Conservation (phyloP, 2,329 filamentous ascomycete genomes). For the Calonectria henricotiae region DNA sequence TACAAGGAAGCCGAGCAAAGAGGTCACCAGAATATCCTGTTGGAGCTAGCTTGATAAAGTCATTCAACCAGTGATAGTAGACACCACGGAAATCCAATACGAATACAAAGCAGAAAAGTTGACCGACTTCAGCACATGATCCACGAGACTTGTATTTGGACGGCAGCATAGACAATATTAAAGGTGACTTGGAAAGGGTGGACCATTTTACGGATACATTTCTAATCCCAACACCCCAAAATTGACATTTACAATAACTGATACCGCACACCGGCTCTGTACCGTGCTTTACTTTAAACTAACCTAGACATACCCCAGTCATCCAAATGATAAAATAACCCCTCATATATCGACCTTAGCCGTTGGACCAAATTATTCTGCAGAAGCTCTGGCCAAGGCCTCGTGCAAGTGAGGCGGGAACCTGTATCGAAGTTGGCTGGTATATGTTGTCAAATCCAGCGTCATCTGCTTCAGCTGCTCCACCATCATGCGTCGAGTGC, state of each 20-base stretch:
- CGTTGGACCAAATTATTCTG: constrained; percentile 64
- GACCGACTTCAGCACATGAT: background rate
- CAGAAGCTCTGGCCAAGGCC: constrained; percentile 85
- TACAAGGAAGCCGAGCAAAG: too few relatives aligned
- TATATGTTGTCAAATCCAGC: constrained; percentile 93
- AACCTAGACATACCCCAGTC: constrained; percentile 22
- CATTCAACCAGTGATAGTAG: too few relatives aligned
- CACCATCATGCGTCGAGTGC: constrained; percentile 75
- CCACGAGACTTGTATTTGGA: too few relatives aligned
- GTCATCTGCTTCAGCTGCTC: constrained; percentile 85
- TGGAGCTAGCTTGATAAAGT: background rate
- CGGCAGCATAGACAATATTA: too few relatives aligned
- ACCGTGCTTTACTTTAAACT: constrained; percentile 16
- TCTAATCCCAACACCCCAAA: background rate
- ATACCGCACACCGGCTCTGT: too few relatives aligned
- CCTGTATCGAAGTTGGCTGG: constrained; percentile 91
- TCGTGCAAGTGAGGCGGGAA: constrained; percentile 91
- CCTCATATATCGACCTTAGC: constrained; percentile 1
- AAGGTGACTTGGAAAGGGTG: too few relatives aligned
- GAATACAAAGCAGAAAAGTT: too few relatives aligned
- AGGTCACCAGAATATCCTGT: too few relatives aligned
- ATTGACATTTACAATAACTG: too few relatives aligned
- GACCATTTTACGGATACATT: background rate
- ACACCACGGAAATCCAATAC: too few relatives aligned
- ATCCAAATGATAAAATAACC: constrained; percentile 24